Evolutionary conservation across 805 yeast species (phyloP), one percentile per base, ranked within the genome.

Genomic region (Sungouiozyma intestinalis): DNA sequence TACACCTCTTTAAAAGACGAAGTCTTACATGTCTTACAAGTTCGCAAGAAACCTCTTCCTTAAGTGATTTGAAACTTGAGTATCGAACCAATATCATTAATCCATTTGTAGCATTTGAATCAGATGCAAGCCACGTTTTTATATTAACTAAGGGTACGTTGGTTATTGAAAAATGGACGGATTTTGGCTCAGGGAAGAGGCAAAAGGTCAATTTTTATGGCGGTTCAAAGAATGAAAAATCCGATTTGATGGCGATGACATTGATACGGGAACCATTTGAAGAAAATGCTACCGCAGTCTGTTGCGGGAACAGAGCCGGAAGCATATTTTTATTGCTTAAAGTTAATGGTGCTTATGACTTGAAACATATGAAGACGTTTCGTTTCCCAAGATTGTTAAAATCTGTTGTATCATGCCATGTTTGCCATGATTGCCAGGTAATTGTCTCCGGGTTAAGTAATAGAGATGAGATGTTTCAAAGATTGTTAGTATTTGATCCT

Each of bases 391-490:
- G 29, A 24, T 24, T 24, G 11, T 24, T 36, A 4, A 17, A 34
- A 21, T 43, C 45, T 3, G 20, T 40, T 2, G 31, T 50, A 44
- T 31, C 48, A 31, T 19, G 45, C 38, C 6, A 36, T 38, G 24
- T 45, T 40, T 14, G 41, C 37, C 16, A 35, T 41, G 34, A 43
- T 33, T 33, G 34, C 17, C 11, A 20, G 24, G 3, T 49, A 15
- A 29, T 45, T 2, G 14, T 49, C 15, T 39, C 38, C 7, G 27
- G 32, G 6, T 16, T 35, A 24, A 24, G 29, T 21, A 24, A 24
- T 3, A 17, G 20, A 15, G 32, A 19, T 15, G 14, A 8, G 16
- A 20, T 15, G 2, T 16, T 35, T 16, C 36, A 31, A 24, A 18
- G n/a, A 8, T 18, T 14, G 33, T 34, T 39, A 20, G 36, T 27